Percentiles rank a stretch among this genome's conserved stretches.
phyloP scores from a whole-genome alignment of 2,329 filamentous ascomycete species.

The Trichophyton rubrum region DNA sequence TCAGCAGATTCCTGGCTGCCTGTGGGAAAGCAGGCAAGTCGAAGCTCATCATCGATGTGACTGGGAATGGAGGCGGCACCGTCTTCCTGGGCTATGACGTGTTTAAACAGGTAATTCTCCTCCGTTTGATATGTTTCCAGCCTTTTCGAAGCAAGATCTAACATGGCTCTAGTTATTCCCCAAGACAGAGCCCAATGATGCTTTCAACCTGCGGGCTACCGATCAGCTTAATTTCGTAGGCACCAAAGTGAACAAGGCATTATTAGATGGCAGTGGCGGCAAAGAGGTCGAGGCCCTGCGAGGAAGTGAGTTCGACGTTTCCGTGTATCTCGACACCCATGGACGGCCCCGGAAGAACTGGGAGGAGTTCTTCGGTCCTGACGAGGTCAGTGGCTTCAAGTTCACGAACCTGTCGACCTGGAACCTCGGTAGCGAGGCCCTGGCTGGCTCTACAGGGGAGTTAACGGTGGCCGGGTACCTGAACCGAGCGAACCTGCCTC shows the following conservation, averaged over 20 bases:
- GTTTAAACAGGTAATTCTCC: slow-evolving; percentile 35
- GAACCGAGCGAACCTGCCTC: slow-evolving; percentile 15
- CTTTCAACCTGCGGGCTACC: slow-evolving; percentile 36
- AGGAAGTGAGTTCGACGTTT: slow-evolving; percentile 11
- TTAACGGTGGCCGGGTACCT: slow-evolving; percentile 24
- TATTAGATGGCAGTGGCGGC: too few relatives aligned
- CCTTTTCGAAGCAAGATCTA: neutral
- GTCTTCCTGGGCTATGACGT: slow-evolving; percentile 37
- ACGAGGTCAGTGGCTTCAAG: slow-evolving; percentile 22
- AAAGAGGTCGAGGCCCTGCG: slow-evolving; percentile 5
- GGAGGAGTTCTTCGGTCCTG: slow-evolving; percentile 17
- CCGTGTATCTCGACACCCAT: slow-evolving; percentile 18
- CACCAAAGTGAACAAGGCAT: slow-evolving; percentile 13
- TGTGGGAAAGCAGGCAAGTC: slow-evolving; percentile 39
- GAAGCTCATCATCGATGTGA: slow-evolving; percentile 54
- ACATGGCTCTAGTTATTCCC: slow-evolving; percentile 36
- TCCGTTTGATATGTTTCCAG: neutral
- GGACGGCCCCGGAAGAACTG: slow-evolving; percentile 30
- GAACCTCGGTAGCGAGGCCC: slow-evolving; percentile 17
- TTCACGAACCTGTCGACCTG: slow-evolving; percentile 24
- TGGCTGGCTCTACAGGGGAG: slow-evolving; percentile 15
- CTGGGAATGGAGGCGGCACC: slow-evolving; percentile 47
- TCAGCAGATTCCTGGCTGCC: slow-evolving; percentile 36
- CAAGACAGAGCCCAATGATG: slow-evolving; percentile 31
- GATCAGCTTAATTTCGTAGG: slow-evolving; percentile 28